Conservation (phyloP, 768 basidiomycete genomes). For the Hydnum rufescens region DNA sequence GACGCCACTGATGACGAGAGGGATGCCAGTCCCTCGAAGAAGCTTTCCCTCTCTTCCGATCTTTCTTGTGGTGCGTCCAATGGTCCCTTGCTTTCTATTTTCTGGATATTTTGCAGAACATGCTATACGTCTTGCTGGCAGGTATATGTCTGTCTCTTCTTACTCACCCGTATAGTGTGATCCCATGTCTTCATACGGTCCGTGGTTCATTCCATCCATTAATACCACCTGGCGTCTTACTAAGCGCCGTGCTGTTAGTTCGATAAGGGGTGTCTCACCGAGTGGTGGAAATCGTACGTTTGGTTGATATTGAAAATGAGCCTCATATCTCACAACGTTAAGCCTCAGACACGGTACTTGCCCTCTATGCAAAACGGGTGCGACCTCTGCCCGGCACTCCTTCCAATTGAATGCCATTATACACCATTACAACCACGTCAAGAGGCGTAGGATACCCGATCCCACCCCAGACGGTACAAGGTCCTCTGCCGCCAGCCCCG, state of each 20-base stretch:
- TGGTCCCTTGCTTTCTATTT: no score
- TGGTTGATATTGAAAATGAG: neutral
- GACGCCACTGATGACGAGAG: no score
- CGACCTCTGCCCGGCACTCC: neutral
- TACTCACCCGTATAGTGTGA: neutral
- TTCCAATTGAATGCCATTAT: neutral
- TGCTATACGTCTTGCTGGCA: neutral
- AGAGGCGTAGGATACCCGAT: neutral
- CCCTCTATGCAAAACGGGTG: neutral
- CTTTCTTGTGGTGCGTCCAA: neutral
- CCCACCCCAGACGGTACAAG: no score
- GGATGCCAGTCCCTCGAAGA: no score
- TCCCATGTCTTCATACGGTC: neutral
- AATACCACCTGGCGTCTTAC: neutral
- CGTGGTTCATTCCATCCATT: neutral
- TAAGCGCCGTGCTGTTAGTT: neutral
- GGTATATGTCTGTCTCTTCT: neutral
- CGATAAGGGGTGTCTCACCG: neutral
- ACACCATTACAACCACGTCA: neutral
- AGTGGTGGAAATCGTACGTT: neutral
- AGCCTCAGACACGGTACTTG: neutral
- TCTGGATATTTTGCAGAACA: neutral
- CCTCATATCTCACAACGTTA: neutral
- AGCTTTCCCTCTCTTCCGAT: neutral
- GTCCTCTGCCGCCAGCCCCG: neutral